A percentile compares a stretch with the other conserved stretches of the same genome.
These are phyloP conservation scores for Marsdenia floribunda DNA, from an alignment of 257 asterid genomes.

Conservation along the genomic window DNA sequence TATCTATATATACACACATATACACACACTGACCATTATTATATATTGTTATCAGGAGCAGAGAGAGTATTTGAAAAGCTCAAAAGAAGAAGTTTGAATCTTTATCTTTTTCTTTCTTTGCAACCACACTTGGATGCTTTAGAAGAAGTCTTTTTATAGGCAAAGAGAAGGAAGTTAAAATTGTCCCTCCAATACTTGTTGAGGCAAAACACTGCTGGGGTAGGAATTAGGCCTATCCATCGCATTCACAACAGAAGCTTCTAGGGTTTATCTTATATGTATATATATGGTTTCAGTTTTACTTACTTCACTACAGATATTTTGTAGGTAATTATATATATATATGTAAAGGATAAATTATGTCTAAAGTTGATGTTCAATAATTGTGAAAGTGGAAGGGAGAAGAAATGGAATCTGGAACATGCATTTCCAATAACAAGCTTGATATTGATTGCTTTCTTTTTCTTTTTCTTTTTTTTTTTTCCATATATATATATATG, in stretches of 20 bases:
- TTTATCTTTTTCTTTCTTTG: not conserved
- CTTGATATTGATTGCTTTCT: constrained; percentile 15
- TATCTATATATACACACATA: no score
- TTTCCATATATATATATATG: not conserved
- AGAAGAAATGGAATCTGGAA: constrained; percentile 28
- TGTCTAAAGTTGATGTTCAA: constrained; percentile 36
- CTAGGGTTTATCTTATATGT: constrained; percentile 25
- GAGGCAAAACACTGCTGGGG: constrained; percentile 32
- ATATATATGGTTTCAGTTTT: not conserved
- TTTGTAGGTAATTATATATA: no score
- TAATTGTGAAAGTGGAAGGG: constrained; percentile 30
- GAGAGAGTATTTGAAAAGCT: no score
- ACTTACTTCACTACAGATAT: not conserved
- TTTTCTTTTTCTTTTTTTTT: constrained; percentile 15
- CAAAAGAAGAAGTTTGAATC: not conserved
- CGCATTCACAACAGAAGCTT: constrained; percentile 41
- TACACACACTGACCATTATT: constrained; percentile 29
- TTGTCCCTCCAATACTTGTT: constrained; percentile 38
- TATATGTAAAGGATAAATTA: no score
- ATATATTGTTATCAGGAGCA: not conserved
- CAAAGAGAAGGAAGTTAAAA: constrained; percentile 12
- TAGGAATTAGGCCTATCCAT: constrained; percentile 37
- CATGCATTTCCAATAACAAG: constrained; percentile 38
- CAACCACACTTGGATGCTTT: constrained; percentile 24
- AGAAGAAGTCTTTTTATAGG: constrained; percentile 49